Base-by-base conservation (phyloP, 306 rosid species). In the Pyrus pyrifolia region DNA sequence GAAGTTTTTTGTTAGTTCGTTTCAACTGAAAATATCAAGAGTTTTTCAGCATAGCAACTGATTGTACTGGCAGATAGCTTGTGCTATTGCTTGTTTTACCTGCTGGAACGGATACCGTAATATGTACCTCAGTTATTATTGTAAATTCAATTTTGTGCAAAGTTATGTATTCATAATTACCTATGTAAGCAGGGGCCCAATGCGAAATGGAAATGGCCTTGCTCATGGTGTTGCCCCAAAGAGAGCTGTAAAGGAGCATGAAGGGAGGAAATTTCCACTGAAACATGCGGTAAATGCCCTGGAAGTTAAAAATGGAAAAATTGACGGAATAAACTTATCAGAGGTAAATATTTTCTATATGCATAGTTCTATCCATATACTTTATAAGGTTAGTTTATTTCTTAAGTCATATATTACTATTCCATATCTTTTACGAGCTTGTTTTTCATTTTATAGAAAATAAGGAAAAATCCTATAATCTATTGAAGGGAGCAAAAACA, bases 151-250 rank as follows among this genome's bases (percentile, higher is more conserved):
- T 33, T 57, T 44, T 46, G 51, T 25, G 30, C 27, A 45, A 63
- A 73, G 17, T n/a, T 68, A 65, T 80, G 30, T 31, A 61, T 49
- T 71, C 51, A 81, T 72, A 22, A 35, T 78, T 74, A 49, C 72
- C 40, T 69, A 15, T 30, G 35, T 72, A 66, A 72, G 31, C 80
- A 85, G 91, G 79, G 61, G 62, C 45, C 67, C 76, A 31, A 42
- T 78, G 72, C 79, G 46, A 66, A 82, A 68, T 57, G 86, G 78
- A 29, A 81, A 88, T 77, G 84, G 81, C 44, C 68, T 81, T 76
- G 73, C 63, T 81, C 84, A 60, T 71, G 72, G 65, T 78, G 61
- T 72, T 42, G 27, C 63, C 55, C 76, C 73, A 45, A 44, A 72
- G 33, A 62, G 74, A 60, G 67, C 77, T 63, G 66, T 23, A 63